A percentile compares a stretch with the other conserved stretches of the same genome.
phyloP scores from a whole-genome alignment of 106 monocot species.

The Platanthera zijinensis region DNA sequence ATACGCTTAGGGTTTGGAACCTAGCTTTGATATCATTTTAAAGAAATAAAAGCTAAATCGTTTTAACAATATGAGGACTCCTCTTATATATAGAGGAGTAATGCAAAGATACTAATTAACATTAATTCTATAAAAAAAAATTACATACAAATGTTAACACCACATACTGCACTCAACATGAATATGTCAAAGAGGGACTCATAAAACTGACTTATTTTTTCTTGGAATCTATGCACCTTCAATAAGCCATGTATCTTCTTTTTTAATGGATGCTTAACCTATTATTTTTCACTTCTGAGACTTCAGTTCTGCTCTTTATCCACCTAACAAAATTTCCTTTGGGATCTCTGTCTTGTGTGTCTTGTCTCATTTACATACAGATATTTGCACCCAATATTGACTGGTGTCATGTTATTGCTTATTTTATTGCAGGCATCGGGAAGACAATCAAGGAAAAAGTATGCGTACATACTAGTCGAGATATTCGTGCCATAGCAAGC shows the following conservation, averaged over 20 bases:
- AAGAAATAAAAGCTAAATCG: too few species aligned
- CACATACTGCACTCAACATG: not conserved
- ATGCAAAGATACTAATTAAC: too few species aligned
- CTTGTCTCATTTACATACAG: not conserved
- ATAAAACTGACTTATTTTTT: not conserved
- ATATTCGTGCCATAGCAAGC: conserved; percentile 93
- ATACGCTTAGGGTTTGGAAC: too few species aligned
- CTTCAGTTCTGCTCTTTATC: not conserved
- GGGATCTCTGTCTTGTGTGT: not conserved
- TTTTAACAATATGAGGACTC: too few species aligned
- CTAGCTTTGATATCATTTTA: too few species aligned
- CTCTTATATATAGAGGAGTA: too few species aligned
- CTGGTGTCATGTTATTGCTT: not conserved
- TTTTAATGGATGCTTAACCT: not conserved
- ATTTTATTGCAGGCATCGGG: conserved; percentile 62
- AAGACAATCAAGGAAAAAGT: conserved; percentile 93
- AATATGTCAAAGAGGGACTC: not conserved
- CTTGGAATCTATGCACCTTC: not conserved
- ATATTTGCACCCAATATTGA: not conserved
- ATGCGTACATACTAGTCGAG: conserved; percentile 90
- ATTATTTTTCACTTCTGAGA: not conserved
- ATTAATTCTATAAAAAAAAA: not conserved
- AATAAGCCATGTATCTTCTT: not conserved
- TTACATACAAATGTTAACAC: not conserved
- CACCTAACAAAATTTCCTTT: not conserved